Evolutionary conservation across 2,329 filamentous ascomycete species (phyloP).

Genomic region (Aspergillus novoparasiticus): DNA sequence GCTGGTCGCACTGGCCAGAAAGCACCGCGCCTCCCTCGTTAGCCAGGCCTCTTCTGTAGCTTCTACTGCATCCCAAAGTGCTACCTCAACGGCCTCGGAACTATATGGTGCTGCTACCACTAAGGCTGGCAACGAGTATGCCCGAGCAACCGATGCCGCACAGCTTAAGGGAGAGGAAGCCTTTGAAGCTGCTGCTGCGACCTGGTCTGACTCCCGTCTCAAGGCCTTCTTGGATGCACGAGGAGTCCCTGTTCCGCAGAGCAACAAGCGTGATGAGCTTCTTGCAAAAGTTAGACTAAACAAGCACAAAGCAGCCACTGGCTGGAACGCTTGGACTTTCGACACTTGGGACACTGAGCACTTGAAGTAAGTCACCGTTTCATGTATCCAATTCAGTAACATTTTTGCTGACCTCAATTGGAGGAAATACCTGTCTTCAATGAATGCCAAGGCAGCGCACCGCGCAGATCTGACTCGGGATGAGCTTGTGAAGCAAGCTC

Average conservation of each 20-base stretch:
- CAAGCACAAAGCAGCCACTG: conserved; percentile 68
- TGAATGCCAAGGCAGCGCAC: conserved; percentile 58
- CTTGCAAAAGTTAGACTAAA: conserved; percentile 73
- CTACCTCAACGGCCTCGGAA: conserved; percentile 50
- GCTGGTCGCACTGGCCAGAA: conserved; percentile 83
- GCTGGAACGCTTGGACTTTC: conserved; percentile 75
- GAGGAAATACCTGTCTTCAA: conserved; percentile 52
- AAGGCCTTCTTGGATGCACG: conserved; percentile 79
- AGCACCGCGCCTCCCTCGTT: conserved; percentile 70
- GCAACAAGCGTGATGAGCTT: conserved; percentile 71
- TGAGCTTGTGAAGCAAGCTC: conserved; percentile 66
- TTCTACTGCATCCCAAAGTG: conserved; percentile 55
- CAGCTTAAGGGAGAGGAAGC: conserved; percentile 64
- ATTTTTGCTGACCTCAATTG: conserved; percentile 6
- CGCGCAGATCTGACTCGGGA: conserved; percentile 69
- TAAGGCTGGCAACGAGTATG: conserved; percentile 74
- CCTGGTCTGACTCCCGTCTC: conserved; percentile 75
- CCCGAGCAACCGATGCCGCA: conserved; percentile 72
- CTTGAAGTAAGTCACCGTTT: conserved; percentile 54
- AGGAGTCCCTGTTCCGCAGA: conserved; percentile 73
- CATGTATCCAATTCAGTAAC: too few relatives aligned
- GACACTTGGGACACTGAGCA: conserved; percentile 75
- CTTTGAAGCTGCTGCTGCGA: conserved; percentile 63
- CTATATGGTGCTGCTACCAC: conserved; percentile 71
- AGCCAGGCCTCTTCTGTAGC: conserved; percentile 55